Percentiles rank a stretch among this genome's conserved stretches.
phyloP scores from a whole-genome alignment of 495 filamentous ascomycete species.

The Penicillium alfredii region DNA sequence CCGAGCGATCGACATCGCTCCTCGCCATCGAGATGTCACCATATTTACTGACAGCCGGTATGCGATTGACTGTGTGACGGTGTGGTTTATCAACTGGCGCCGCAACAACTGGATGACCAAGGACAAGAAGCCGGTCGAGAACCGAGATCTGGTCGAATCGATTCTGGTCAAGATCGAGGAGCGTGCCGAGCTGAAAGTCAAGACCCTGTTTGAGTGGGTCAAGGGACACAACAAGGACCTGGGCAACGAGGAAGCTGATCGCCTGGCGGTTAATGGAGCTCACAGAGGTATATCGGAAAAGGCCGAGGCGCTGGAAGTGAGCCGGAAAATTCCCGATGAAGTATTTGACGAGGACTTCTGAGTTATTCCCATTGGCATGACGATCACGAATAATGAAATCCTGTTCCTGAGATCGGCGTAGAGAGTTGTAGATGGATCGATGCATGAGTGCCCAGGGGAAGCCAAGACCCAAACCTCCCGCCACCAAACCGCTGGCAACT shows the following conservation, averaged over 20 bases:
- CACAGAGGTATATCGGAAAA: slow-evolving; percentile 33
- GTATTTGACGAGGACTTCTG: slow-evolving; percentile 30
- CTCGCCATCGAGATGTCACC: slow-evolving; percentile 54
- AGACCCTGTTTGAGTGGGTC: slow-evolving; percentile 76
- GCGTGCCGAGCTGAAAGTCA: slow-evolving; percentile 51
- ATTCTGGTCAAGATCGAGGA: slow-evolving; percentile 68
- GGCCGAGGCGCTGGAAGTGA: slow-evolving; percentile 20
- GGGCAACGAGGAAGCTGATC: slow-evolving; percentile 78
- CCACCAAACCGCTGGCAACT: too few relatives aligned
- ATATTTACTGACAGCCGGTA: slow-evolving; percentile 85
- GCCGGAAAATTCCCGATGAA: slow-evolving; percentile 27
- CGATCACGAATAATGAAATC: slow-evolving; percentile 1
- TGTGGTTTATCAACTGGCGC: slow-evolving; percentile 77
- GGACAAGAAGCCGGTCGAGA: slow-evolving; percentile 66
- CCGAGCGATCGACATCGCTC: slow-evolving; percentile 72
- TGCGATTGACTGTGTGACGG: slow-evolving; percentile 81
- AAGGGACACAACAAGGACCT: slow-evolving; percentile 67
- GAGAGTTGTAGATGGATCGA: too few relatives aligned
- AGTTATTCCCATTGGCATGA: slow-evolving; percentile 1
- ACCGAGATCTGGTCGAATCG: slow-evolving; percentile 73
- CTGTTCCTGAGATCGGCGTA: too few relatives aligned
- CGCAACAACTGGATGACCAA: slow-evolving; percentile 73
- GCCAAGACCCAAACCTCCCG: too few relatives aligned
- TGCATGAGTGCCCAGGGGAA: too few relatives aligned
- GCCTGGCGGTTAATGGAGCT: slow-evolving; percentile 61